Evolutionary conservation across 306 rosid species (phyloP).

Genomic region (Pyrus bretschneideri): DNA sequence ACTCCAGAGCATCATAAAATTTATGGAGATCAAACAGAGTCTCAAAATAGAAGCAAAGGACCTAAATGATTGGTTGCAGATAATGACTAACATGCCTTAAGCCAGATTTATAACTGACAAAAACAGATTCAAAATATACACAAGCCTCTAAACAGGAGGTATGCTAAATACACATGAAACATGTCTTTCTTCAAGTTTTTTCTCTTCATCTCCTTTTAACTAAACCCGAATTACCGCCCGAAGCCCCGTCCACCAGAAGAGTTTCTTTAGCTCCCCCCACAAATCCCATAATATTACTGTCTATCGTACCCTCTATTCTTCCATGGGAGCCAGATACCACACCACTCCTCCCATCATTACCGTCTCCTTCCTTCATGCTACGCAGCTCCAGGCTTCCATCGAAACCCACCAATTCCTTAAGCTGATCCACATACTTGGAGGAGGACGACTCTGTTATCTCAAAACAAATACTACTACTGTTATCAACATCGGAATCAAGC

Average conservation of each 20-base stretch:
- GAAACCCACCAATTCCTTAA: slow-evolving; percentile 37
- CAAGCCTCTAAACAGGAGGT: neutral
- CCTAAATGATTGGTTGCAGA: neutral
- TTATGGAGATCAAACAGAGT: neutral
- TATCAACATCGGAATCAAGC: slow-evolving; percentile 37
- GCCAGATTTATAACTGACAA: neutral
- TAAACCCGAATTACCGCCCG: slow-evolving; percentile 31
- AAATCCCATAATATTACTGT: slow-evolving; percentile 30
- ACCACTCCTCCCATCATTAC: slow-evolving; percentile 1
- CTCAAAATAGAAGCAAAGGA: neutral
- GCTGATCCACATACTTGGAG: slow-evolving; percentile 46
- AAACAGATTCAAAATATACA: neutral
- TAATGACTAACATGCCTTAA: neutral
- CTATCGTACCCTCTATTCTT: slow-evolving; percentile 17
- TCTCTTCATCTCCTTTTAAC: slow-evolving; percentile 41
- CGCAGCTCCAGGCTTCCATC: slow-evolving; percentile 17
- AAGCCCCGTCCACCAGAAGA: slow-evolving; percentile 18
- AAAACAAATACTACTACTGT: slow-evolving; percentile 25
- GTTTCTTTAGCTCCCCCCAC: slow-evolving; percentile 18
- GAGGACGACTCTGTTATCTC: slow-evolving; percentile 31
- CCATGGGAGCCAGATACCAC: slow-evolving; percentile 11
- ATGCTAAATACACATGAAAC: neutral
- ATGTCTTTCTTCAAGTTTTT: neutral
- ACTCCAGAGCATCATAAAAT: too few relatives aligned
- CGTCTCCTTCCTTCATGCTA: slow-evolving; percentile 5